A percentile compares a stretch with the other conserved stretches of the same genome.
phyloP scores from a whole-genome alignment of 305 asterid genomes.

The Fraxinus latifolia region DNA sequence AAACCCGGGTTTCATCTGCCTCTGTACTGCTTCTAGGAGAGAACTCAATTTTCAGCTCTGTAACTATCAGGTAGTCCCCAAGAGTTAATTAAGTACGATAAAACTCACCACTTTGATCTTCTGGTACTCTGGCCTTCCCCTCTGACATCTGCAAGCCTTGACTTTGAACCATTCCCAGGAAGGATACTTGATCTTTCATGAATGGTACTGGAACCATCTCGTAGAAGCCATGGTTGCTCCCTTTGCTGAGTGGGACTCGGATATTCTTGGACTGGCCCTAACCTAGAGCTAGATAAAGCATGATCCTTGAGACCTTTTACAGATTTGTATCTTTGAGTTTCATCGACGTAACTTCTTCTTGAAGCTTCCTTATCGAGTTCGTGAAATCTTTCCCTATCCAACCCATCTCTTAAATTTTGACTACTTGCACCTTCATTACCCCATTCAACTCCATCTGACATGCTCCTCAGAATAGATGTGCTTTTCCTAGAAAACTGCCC shows the following conservation, averaged over 20 bases:
- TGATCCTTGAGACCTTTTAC: slow-evolving; percentile 50
- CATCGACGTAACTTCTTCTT: slow-evolving; percentile 47
- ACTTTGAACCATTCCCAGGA: slow-evolving; percentile 41
- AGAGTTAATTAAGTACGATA: neutral
- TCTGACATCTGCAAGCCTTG: slow-evolving; percentile 46
- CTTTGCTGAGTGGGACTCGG: slow-evolving; percentile 41
- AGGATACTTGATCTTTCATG: slow-evolving; percentile 33
- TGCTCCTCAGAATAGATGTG: slow-evolving; percentile 49
- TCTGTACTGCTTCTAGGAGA: neutral
- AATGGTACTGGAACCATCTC: slow-evolving; percentile 32
- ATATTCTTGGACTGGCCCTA: slow-evolving; percentile 36
- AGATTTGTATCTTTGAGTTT: slow-evolving; percentile 45
- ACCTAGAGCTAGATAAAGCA: slow-evolving; percentile 37
- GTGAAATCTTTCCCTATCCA: slow-evolving; percentile 31
- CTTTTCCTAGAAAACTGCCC: slow-evolving; percentile 47
- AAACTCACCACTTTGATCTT: slow-evolving; percentile 57
- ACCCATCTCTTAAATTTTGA: slow-evolving; percentile 32
- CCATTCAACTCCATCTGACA: slow-evolving; percentile 58
- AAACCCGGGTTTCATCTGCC: neutral
- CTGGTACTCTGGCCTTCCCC: slow-evolving; percentile 45
- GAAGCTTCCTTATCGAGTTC: slow-evolving; percentile 53
- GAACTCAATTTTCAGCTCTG: neutral
- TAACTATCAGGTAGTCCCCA: neutral
- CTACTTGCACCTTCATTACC: slow-evolving; percentile 34
- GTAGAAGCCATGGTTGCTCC: slow-evolving; percentile 46